Percentiles rank a stretch among this genome's conserved stretches.
These are phyloP conservation scores for Schwanniomyces occidentalis DNA, from an alignment of 805 yeast species.

Conservation along the genomic window DNA sequence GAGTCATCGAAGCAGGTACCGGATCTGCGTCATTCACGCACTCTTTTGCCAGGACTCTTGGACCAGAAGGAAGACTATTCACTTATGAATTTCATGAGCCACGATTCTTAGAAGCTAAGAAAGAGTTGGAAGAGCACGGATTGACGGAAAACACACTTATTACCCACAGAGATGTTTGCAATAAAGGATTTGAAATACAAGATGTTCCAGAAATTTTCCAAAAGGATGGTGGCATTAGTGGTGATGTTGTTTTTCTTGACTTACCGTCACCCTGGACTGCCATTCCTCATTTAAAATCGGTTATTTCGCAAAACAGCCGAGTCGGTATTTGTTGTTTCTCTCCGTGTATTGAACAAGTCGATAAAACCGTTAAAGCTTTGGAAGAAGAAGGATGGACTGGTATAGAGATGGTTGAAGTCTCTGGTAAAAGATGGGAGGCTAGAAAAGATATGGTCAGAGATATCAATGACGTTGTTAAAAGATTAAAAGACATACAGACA, in stretches of 20 bases:
- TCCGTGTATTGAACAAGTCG: constrained; percentile 97
- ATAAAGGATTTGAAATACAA: constrained; percentile 70
- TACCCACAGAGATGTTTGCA: constrained; percentile 92
- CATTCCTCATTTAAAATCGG: constrained; percentile 67
- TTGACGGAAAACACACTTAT: constrained; percentile 57
- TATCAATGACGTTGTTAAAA: constrained; percentile 71
- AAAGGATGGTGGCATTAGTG: constrained; percentile 42
- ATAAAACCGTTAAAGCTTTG: constrained; percentile 75
- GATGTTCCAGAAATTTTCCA: constrained; percentile 26
- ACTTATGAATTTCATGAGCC: constrained; percentile 92
- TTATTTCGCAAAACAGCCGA: constrained; percentile 51
- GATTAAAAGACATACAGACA: constrained; percentile 76
- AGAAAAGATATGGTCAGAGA: constrained; percentile 84
- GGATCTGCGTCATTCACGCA: constrained; percentile 97
- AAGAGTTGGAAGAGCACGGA: constrained; percentile 76
- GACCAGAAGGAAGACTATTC: constrained; percentile 60
- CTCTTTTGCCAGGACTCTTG: constrained; percentile 80
- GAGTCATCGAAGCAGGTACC: constrained; percentile 95
- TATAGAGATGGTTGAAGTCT: constrained; percentile 90
- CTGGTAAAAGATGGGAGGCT: constrained; percentile 84
- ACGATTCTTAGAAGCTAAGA: constrained; percentile 73
- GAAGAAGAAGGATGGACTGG: constrained; percentile 77
- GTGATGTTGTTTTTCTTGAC: constrained; percentile 81
- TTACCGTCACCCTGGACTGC: constrained; percentile 98
- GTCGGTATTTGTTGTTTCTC: constrained; percentile 91